These are phyloP conservation scores for Microthlaspi erraticum DNA, from an alignment of 345 rosid genomes.

Conservation along the genomic window DNA sequence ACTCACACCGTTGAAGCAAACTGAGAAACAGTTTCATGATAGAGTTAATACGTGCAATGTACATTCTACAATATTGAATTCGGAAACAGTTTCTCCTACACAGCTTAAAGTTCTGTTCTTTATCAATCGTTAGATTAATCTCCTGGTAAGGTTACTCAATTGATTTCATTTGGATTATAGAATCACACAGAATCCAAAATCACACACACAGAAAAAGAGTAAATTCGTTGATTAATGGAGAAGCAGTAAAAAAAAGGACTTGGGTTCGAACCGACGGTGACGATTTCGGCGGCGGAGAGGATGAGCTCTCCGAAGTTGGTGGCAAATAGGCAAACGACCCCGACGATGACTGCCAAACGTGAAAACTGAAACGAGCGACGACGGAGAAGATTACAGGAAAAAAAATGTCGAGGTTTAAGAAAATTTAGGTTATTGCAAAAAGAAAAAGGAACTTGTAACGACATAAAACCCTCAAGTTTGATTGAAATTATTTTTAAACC, in stretches of 20 bases:
- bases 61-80: background rate
- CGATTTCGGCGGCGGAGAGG: background rate
- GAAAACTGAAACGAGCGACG: background rate
- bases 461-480: no score
- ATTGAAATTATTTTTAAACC: no score
- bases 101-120: background rate
- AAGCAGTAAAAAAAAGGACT: background rate
- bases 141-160: background rate
- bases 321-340: background rate
- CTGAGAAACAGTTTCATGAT: slow-evolving; percentile 2
- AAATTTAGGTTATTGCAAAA: no score
- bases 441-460: no score
- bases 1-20: background rate
- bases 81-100: background rate
- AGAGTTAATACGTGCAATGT: background rate
- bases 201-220: background rate
- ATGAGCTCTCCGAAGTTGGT: background rate
- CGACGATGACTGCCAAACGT: background rate
- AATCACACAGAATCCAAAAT: background rate
- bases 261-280: background rate
- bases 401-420: no score
- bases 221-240: background rate
- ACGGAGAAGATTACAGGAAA: background rate
- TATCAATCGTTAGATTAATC: background rate
- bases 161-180: background rate